Evolutionary conservation across 805 yeast genomes (phyloP), one percentile per base, ranked within the genome.

Genomic region (Kazachstania kunashirensis): DNA sequence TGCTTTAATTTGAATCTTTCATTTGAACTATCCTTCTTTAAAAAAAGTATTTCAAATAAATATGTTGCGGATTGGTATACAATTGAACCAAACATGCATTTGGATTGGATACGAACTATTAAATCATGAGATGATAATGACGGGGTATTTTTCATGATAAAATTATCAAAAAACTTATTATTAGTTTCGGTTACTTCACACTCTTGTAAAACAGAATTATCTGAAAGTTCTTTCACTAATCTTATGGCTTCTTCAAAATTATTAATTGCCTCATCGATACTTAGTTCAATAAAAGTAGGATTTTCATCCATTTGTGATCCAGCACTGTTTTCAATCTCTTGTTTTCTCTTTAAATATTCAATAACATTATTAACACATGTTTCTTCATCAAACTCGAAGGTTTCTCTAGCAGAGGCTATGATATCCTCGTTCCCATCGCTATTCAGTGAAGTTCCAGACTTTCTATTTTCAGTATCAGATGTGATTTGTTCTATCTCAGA

Each of bases 11-110:
- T 29, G 13, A 47, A 15, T n/a, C 24, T 27, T n/a, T 44, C 49
- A 12, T 40, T 30, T 4, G 35, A 21, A 4, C 36, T 32, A 15
- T 44, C 47, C 27, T 52, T 46, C 19, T 44, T 45, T 4, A 53
- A 39, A 10, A 50, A 32, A 8, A 51, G 36, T 2, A 42, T 41
- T 34, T 50, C 52, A n/a, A 54, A 34, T 10, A 56, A 38, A 24
- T 46, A 52, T 13, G 57, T 45, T 2, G 59, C 53, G 12, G 57
- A 46, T 19, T 53, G 44, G 37, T 52, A 56, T 2, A 56, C 52
- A 4, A 53, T 44, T 6, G 59, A 38, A 2, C 57, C 52, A 31
- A 50, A 53, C 44, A 47, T 45, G 31, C 59, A 56, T 40, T 55
- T 56, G 24, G 46, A 34, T 23, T 56, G 56, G 11, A 56, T 50